Evolutionary conservation across 2,329 filamentous ascomycete genomes (phyloP).

Genomic region (Trichoderma koningii): DNA sequence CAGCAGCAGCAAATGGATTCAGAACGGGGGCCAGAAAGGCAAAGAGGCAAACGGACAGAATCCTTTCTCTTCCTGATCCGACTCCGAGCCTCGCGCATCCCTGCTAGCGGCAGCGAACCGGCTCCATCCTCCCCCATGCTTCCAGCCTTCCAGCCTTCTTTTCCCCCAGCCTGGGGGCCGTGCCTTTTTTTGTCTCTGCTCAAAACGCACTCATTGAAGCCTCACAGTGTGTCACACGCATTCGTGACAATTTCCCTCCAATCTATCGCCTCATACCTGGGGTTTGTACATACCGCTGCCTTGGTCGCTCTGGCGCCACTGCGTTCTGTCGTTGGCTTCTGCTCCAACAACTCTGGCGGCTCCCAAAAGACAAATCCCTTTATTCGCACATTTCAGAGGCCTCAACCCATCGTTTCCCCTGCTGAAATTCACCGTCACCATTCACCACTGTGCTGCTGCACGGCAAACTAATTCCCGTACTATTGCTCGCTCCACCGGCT

Average conservation of each 20-base stretch:
- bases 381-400: too few relatives aligned
- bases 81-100: constrained; percentile 1
- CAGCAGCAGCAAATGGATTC: too few relatives aligned
- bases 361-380: too few relatives aligned
- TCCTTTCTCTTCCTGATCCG: too few relatives aligned
- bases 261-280: neutral
- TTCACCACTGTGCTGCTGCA: too few relatives aligned
- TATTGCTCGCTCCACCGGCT: too few relatives aligned
- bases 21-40: too few relatives aligned
- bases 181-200: too few relatives aligned
- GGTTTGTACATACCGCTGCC: neutral
- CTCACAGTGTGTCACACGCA: constrained; percentile 10
- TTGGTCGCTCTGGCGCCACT: constrained; percentile 8
- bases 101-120: constrained; percentile 12
- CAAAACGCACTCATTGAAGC: neutral
- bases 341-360: neutral
- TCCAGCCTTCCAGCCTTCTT: neutral
- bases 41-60: too few relatives aligned
- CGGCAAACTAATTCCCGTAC: too few relatives aligned
- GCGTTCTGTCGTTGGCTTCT: neutral
- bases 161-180: constrained; percentile 1
- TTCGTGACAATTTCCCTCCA: neutral
- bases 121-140: neutral
- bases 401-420: too few relatives aligned
- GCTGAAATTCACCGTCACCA: too few relatives aligned